phyloP scores from a whole-genome alignment of 495 filamentous ascomycete species.

The Coniosporium apollinis region DNA sequence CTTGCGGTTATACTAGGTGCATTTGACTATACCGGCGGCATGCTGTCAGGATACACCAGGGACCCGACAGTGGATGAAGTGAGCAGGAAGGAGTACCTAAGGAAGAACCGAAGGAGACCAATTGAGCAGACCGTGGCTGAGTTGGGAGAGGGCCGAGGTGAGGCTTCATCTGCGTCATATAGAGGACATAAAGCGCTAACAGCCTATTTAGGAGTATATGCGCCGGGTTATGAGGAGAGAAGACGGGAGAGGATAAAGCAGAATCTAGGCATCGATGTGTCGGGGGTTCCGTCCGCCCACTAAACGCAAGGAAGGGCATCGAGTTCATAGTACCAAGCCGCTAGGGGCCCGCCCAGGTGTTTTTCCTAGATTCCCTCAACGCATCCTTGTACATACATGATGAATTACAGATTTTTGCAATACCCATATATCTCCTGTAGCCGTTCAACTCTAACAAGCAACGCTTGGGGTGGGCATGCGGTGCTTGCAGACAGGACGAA shows the following conservation, averaged over 20 bases:
- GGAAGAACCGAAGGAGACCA: constrained; percentile 57
- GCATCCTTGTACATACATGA: too few species aligned
- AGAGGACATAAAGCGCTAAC: constrained; percentile 15
- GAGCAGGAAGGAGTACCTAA: constrained; percentile 56
- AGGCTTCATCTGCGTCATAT: constrained; percentile 11
- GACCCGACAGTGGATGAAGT: constrained; percentile 58
- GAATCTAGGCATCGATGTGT: constrained; percentile 76
- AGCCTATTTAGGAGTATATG: constrained; percentile 55
- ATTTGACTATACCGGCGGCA: constrained; percentile 65
- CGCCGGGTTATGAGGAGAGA: constrained; percentile 73
- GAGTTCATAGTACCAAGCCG: too few species aligned
- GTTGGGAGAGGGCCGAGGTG: constrained; percentile 84
- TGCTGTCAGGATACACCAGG: constrained; percentile 37
- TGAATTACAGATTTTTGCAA: too few species aligned
- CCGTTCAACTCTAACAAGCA: too few species aligned
- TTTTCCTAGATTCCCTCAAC: too few species aligned
- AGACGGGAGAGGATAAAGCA: constrained; percentile 70
- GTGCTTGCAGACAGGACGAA: too few species aligned
- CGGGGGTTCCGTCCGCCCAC: too few species aligned
- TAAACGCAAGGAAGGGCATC: too few species aligned
- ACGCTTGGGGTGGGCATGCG: too few species aligned
- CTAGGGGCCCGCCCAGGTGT: too few species aligned
- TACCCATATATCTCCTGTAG: too few species aligned
- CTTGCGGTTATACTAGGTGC: constrained; percentile 46
- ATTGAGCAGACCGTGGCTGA: constrained; percentile 68